Percentiles rank a stretch among this genome's conserved stretches.
These are phyloP conservation scores for Fusarium dlaminii DNA, from an alignment of 2,329 filamentous ascomycete species.

Conservation along the genomic window DNA sequence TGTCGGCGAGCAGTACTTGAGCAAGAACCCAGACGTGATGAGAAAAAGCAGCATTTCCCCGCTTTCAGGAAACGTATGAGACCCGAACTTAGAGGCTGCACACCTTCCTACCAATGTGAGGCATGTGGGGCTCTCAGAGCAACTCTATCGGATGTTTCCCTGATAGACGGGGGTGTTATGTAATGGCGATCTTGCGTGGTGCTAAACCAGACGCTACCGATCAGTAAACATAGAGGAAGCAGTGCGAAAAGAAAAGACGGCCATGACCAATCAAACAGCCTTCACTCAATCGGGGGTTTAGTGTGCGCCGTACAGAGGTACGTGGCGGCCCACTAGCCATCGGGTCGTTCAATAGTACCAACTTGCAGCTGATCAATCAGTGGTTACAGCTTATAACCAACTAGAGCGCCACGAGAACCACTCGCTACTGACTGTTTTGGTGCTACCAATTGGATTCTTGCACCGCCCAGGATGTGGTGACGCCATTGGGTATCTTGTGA, in stretches of 20 bases:
- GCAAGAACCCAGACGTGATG: not conserved
- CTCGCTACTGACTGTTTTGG: fast-evolving
- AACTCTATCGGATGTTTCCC: not conserved
- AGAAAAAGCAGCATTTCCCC: not conserved
- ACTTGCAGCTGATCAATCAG: not conserved
- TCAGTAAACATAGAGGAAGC: not conserved
- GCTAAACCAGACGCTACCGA: not conserved
- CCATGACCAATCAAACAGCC: not conserved
- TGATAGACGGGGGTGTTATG: not conserved
- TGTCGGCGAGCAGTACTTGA: not conserved
- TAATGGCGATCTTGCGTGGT: not conserved
- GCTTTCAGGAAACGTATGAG: not conserved
- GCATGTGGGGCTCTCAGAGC: not conserved
- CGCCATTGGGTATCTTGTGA: not conserved
- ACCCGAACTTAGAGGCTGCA: not conserved
- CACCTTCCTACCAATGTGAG: not conserved
- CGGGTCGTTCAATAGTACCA: fast-evolving
- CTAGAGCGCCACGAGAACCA: no score
- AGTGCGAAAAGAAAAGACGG: not conserved
- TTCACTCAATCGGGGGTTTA: not conserved
- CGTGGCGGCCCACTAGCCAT: not conserved
- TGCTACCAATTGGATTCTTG: not conserved
- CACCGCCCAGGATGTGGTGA: not conserved
- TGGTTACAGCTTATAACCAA: not conserved
- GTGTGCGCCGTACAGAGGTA: not conserved